These are phyloP conservation scores for Kwoniella dejecticola DNA, from an alignment of 768 basidiomycete genomes.

Conservation along the genomic window DNA sequence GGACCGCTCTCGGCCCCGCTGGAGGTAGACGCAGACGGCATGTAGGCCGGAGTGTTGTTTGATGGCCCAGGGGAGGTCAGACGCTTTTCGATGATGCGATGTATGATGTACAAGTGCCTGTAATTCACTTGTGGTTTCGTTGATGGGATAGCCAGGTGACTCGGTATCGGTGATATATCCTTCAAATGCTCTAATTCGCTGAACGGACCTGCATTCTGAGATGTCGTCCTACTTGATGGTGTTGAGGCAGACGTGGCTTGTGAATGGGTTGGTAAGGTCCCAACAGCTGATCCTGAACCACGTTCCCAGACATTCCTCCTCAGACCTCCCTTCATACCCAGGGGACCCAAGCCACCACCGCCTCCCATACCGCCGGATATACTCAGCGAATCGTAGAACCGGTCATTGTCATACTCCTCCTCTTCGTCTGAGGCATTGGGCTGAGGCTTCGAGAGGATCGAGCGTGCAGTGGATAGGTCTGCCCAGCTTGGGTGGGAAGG, in stretches of 20 bases:
- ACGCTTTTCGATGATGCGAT: conserved; percentile 34
- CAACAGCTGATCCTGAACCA: neutral
- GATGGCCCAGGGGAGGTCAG: too few relatives aligned
- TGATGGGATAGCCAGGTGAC: conserved; percentile 39
- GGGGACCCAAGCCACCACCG: conserved; percentile 24
- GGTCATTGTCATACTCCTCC: conserved; percentile 26
- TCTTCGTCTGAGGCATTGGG: neutral
- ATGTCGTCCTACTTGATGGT: too few relatives aligned
- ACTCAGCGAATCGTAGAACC: neutral
- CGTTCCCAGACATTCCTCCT: conserved; percentile 42
- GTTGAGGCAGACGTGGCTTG: too few relatives aligned
- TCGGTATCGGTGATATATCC: conserved; percentile 28
- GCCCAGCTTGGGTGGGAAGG: conserved; percentile 38
- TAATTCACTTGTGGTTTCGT: conserved; percentile 43
- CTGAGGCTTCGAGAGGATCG: conserved; percentile 1
- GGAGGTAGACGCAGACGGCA: too few relatives aligned
- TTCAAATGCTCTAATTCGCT: neutral
- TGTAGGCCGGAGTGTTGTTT: too few relatives aligned
- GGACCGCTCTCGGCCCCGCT: too few relatives aligned
- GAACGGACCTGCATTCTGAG: too few relatives aligned
- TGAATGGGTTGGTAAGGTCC: conserved; percentile 4
- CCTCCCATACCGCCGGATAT: conserved; percentile 25
- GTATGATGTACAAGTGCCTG: conserved; percentile 48
- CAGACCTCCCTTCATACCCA: conserved; percentile 30
- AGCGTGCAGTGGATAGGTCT: conserved; percentile 25